phyloP scores from a whole-genome alignment of 2,329 filamentous ascomycete genomes.

The Calonectria fujianensis region DNA sequence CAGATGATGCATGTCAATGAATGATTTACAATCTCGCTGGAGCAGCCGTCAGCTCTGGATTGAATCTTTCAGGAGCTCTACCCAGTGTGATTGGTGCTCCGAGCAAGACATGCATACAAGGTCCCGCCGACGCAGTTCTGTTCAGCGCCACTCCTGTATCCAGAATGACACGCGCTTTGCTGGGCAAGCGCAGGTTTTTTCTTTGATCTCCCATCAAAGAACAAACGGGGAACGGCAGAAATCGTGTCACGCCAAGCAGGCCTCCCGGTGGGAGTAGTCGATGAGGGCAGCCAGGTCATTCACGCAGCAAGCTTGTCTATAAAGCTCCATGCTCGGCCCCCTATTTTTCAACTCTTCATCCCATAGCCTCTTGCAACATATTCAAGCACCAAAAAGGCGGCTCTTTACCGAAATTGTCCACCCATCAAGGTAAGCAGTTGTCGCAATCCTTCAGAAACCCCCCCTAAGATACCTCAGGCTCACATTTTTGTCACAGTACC shows the following conservation, averaged over 20 bases:
- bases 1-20: neutral
- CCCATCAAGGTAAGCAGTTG: neutral
- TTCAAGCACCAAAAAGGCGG: neutral
- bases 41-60: neutral
- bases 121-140: neutral
- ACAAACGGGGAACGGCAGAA: neutral
- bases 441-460: neutral
- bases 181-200: neutral
- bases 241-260: neutral
- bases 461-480: neutral
- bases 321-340: neutral
- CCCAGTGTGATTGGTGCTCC: neutral
- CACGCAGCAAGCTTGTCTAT: neutral
- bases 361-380: neutral
- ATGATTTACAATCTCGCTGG: neutral
- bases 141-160: neutral
- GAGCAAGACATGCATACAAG: neutral
- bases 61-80: neutral
- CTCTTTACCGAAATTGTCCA: neutral
- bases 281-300: neutral
- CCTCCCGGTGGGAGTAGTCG: neutral
- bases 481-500: neutral
- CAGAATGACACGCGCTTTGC: neutral
- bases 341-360: neutral
- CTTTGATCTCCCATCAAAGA: neutral